A percentile compares a stretch with the other conserved stretches of the same genome.
phyloP scores from a whole-genome alignment of 2,329 filamentous ascomycete species.

The Lasiodiplodia sp. region DNA sequence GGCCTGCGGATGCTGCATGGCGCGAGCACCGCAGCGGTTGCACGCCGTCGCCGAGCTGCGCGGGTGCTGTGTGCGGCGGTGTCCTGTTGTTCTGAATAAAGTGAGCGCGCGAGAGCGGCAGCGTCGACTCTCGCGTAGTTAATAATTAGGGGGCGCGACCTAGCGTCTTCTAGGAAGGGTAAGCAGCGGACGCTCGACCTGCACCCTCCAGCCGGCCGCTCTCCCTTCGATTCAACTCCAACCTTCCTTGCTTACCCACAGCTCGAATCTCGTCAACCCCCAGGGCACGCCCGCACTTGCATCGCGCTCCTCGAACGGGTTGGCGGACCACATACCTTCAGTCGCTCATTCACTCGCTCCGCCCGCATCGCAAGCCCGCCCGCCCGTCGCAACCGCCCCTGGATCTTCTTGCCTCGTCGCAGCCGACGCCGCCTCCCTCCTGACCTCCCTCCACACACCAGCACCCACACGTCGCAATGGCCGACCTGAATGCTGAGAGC shows the following conservation, averaged over 20 bases:
- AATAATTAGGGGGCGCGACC: constrained; percentile 11
- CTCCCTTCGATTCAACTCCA: constrained; percentile 18
- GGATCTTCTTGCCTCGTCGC: constrained; percentile 30
- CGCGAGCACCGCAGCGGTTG: constrained; percentile 13
- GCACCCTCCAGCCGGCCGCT: constrained; percentile 14
- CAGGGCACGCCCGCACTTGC: constrained; percentile 14
- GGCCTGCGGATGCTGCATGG: constrained; percentile 5
- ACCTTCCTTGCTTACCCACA: constrained; percentile 20
- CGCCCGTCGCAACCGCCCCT: constrained; percentile 29
- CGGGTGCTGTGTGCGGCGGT: neutral
- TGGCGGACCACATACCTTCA: constrained; percentile 21
- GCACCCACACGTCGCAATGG: constrained; percentile 41
- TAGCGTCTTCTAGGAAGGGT: constrained; percentile 18
- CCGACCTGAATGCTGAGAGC: constrained; percentile 59
- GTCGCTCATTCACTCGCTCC: constrained; percentile 30
- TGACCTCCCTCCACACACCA: constrained; percentile 10
- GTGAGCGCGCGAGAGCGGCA: neutral
- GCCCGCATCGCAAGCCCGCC: constrained; percentile 22
- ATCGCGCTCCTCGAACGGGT: constrained; percentile 27
- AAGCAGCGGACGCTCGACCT: constrained; percentile 19
- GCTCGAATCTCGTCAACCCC: constrained; percentile 17
- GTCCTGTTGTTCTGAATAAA: constrained; percentile 1
- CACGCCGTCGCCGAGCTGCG: neutral
- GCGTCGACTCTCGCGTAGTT: neutral
- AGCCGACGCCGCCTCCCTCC: constrained; percentile 27